Evolutionary conservation across 208 protist genomes (phyloP), one percentile per base, ranked within the genome.

Genomic region (Leishmania mexicana): DNA sequence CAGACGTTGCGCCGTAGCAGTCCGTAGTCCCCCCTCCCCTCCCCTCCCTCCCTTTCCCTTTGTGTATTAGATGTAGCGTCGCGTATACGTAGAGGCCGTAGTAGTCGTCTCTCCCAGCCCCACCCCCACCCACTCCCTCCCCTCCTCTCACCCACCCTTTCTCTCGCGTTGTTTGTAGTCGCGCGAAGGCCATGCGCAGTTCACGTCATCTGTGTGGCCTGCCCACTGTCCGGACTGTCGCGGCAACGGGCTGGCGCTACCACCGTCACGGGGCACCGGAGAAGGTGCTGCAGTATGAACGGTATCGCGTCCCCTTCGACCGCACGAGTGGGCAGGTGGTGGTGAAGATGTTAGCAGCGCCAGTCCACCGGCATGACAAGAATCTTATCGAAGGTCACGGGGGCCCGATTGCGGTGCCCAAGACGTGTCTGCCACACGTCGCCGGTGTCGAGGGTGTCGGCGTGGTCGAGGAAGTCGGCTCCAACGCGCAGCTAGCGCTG

Each of bases 311-410:
- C 19, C 95, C 95, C 42, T 98, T 98, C 72, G 84, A 97, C 77
- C 93, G 94, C 85, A 89, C 87, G 67, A 84, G 93, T 28, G 78
- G 83, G 35, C 88, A 99, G 77, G 96, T 99, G 49, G 90, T 99
- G 17, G 92, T 99, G 73, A 98, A 98, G 88, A 99, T 99, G 95
- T 78, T 99, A 13, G 94, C 96, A 6, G 96, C 98, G 7, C 98
- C 99, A 40, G 97, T 99, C 38, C 99, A 99, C 84, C 96, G 97
- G 62, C 96, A 99, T 15, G 99, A 99, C 85, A 95, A 99, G 75
- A 99, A 98, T 84, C 85, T 98, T 47, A 96, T 99, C 76, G 89
- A 99, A 71, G 99, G 99, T 10, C 87, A 92, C 49, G 96, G 95
- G 74, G 92, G 88, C 0, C 89, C 88, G 3, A 42, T 90, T 5